Base-by-base conservation (phyloP, 805 yeast genomes). In the Saccharomyces eubayanus region DNA sequence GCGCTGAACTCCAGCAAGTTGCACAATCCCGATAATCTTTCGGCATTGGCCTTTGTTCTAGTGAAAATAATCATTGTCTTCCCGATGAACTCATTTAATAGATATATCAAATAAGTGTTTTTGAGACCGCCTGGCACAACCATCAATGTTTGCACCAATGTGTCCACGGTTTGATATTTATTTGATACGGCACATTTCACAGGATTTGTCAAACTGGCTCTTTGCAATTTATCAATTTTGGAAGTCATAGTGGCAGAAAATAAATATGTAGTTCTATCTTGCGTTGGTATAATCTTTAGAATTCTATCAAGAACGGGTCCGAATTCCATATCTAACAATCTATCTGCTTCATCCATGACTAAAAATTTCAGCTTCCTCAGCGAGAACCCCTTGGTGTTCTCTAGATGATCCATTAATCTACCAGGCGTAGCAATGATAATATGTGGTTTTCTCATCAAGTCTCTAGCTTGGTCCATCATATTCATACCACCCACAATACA, bases 401-500 rank as follows among this genome's bases (percentile, higher is more conserved):
- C 96, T 65, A 92, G 74, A 74, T 92, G 99, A 70, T 92, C 99
- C 81, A 92, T 83, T 55, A 91, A 74, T 69, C 96, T 77, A 51
- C 96, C 96, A 0, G 99, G 98, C 0, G 99, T 94, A 21, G 98
- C 98, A 57, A 92, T 96, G 53, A 92, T 80, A 48, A 92, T 80
- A 66, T 92, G 99, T 3, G 99, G 99, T 63, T 89, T 90, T 61
- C 94, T 81, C 86, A 89, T 87, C 62, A 92, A 77, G 59, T 94
- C 97, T 57, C 96, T 79, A 0, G 97, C 94, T 72, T 92, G 99
- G 61, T 90, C 96, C 94, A 94, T 89, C 87, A 88, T 87, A 67
- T 89, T 96, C 92, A 94, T 91, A 57, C 99, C 99, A 62, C 99
- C 99, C 40, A 94, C 97, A 58, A 92, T 81, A 54, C 96, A 90